Conservation (phyloP, 352 stramenopile species). For the Thraustochytrium sp. region DNA sequence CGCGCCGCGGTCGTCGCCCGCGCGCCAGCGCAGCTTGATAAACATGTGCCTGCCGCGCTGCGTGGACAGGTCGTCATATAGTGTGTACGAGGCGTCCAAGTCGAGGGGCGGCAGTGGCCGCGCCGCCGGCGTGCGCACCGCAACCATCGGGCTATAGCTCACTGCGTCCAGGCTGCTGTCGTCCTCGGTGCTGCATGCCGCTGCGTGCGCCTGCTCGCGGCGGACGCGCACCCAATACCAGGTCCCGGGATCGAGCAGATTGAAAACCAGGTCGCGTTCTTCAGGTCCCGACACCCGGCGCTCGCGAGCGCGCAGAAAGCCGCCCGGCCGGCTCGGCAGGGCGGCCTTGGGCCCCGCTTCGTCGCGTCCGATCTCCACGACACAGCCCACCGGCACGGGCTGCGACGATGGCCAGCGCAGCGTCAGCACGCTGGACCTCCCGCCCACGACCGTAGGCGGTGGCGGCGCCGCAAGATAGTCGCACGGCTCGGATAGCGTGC, state of each 20-base stretch:
- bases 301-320: neutral
- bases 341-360: neutral
- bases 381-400: neutral
- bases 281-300: neutral
- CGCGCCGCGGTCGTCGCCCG: neutral
- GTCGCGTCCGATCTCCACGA: slow-evolving; percentile 6
- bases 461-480: neutral
- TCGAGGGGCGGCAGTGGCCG: neutral
- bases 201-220: neutral
- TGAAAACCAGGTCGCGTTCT: neutral
- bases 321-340: neutral
- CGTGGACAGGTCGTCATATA: neutral
- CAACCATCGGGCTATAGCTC: neutral
- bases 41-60: neutral
- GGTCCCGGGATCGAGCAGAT: neutral
- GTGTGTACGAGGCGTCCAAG: slow-evolving; percentile 5
- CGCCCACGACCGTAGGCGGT: neutral
- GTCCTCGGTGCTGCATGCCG: too few species aligned
- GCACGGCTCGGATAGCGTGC: too few species aligned
- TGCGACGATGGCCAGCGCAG: neutral
- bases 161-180: too few species aligned
- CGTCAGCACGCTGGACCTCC: neutral
- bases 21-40: neutral
- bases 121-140: slow-evolving; percentile 1
- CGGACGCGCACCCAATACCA: slow-evolving; percentile 13